phyloP scores from a whole-genome alignment of 768 basidiomycete species.

The Cyclocybe aegerita region DNA sequence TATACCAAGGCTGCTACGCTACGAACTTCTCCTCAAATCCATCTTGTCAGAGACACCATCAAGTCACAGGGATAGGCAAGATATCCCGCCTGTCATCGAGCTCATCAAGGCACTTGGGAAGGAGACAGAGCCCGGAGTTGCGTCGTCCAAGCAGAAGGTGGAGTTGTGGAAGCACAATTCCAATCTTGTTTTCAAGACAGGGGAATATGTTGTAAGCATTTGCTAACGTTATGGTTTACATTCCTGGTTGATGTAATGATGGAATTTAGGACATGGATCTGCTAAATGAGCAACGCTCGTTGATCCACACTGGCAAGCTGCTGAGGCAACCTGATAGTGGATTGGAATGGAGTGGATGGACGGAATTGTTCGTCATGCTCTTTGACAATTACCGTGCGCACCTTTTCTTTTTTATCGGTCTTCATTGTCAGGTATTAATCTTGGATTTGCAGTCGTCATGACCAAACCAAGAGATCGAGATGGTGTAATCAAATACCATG shows the following conservation, averaged over 20 bases:
- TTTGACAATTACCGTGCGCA: constrained; percentile 92
- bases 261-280: constrained; percentile 77
- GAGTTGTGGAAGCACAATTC: constrained; percentile 84
- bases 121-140: constrained; percentile 84
- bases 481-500: constrained; percentile 71
- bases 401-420: neutral
- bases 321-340: constrained; percentile 81
- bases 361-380: constrained; percentile 82
- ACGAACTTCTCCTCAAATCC: constrained; percentile 77
- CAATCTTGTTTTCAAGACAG: constrained; percentile 73
- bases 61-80: constrained; percentile 74
- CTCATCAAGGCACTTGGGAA: constrained; percentile 84
- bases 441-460: constrained; percentile 64
- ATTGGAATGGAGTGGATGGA: constrained; percentile 77
- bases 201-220: constrained; percentile 59
- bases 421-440: constrained; percentile 7
- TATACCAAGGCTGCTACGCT: constrained; percentile 84
- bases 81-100: constrained; percentile 87
- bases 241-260: neutral
- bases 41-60: constrained; percentile 78
- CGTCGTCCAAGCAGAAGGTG: constrained; percentile 84
- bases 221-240: neutral
- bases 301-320: constrained; percentile 82
- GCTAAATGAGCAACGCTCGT: constrained; percentile 75
- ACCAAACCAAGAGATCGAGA: constrained; percentile 78